Evolutionary conservation across 805 yeast genomes (phyloP), one percentile per base, ranked within the genome.

Genomic region (Grigorovia humatica): DNA sequence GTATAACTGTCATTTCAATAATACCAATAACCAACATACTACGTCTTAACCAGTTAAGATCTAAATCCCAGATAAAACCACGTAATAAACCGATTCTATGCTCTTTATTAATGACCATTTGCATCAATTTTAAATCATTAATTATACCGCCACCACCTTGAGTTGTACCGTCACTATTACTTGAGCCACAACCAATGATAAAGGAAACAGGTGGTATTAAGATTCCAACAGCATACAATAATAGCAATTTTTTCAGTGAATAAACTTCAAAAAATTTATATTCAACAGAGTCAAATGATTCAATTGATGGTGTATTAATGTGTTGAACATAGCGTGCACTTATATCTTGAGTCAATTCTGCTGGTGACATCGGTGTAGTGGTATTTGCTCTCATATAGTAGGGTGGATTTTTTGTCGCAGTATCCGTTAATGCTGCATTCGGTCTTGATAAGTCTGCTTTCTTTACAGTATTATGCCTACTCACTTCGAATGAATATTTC

Each of bases 11-110:
- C 9, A 57, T 43, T 52, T 60, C 67, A 2, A 57, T 12, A 9
- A 53, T 51, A 1, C 74, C 76, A 9, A 75, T 55, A 1, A 51
- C 48, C 42, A 73, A 51, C 17, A 66, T 71, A 61, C 56, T 55
- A 55, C 46, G 50, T 13, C 67, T 47, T 32, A 66, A 56, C 68
- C 69, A 64, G 15, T 44, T 45, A 5, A 66, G 51, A 44, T 61
- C 61, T 9, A 66, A 49, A 46, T 64, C 67, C 69, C 69, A 65
- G 1, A 60, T 51, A 45, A 62, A 66, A 8, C 69, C 70, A 43
- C 61, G 56, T 29, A 62, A 52, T 47, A 64, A 48, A 4, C 60
- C 62, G 17, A 54, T 42, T 32, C 66, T 56, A 51, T 63, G 61
- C 18, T 61, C 54, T 9, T 53, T 48, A 46, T 59, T 59, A 57